Evolutionary conservation across 129 eudicot genomes (phyloP), one percentile per base, ranked within the genome.

Genomic region (Helianthus tuberosus): DNA sequence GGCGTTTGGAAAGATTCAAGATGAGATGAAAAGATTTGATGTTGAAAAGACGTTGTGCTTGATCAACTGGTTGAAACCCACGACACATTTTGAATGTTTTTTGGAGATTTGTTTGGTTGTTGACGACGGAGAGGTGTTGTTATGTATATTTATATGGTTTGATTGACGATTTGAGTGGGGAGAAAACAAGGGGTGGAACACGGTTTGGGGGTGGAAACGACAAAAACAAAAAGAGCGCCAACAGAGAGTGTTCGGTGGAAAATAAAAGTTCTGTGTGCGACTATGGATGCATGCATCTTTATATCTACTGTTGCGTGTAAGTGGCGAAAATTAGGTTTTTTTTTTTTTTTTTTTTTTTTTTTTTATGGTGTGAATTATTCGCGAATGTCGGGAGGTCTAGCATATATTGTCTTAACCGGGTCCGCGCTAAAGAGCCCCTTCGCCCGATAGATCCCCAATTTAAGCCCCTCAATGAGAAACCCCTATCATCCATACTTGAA

Each of bases 21-120:
- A 48, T 80, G 58, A 86, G 49, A 17, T 84, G 80, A 79, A 93
- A 86, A 1, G 90, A 84, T 55, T 77, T 87, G 79, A 92, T 76
- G 16, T 71, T 85, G 57, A 92, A 66, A 49, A 81, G 80, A 17
- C 86, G 80, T 13, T 89, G 84, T 12, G 66, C 1, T 75, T 72
- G 32, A 60, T 88, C 93, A 60, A 38, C 72, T 47, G 66, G 83
- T 14, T 79, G 87, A 75, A 83, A 85, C 23, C 96, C 96, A 74
- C 86, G 79, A 51, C 96, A 90, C 96, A 90, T 90, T 0, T 66
- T 81, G 55, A 54, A 2, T 29, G 8, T 4, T 51, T 53, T 11
- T 7, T 20, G 43, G 5, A 11, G 27, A 39, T 9, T 47, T 8
- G 25, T 38, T 29, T 6, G n/a, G 14, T 17, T 17, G 63, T 54